These are phyloP conservation scores for Candida ascalaphidarum DNA, from an alignment of 805 yeast species.

Conservation along the genomic window DNA sequence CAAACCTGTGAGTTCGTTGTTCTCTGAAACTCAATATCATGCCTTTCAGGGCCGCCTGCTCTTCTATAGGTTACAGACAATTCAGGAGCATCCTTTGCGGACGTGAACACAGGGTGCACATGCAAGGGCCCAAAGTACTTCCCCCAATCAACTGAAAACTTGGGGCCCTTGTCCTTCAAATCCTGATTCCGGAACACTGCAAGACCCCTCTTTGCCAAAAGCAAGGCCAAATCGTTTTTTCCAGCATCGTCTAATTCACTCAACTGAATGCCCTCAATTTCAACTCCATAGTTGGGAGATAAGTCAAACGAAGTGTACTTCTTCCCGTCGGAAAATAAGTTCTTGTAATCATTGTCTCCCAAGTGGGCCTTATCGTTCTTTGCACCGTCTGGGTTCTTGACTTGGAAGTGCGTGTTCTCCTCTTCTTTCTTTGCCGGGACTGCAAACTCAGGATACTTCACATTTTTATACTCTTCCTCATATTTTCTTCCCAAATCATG, in stretches of 20 bases:
- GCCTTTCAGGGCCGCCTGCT: too few species aligned
- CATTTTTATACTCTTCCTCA: constrained; percentile 5
- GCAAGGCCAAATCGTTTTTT: constrained; percentile 21
- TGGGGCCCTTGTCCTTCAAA: constrained; percentile 20
- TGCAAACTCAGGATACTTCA: constrained; percentile 16
- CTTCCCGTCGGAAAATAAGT: constrained; percentile 8
- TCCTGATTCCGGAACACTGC: constrained; percentile 23
- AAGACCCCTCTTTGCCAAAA: constrained; percentile 21
- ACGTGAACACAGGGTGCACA: constrained; percentile 11
- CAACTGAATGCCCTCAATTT: constrained; percentile 21
- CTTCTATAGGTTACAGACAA: constrained; percentile 7
- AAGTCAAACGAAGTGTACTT: constrained; percentile 9
- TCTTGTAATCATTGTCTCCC: constrained; percentile 12
- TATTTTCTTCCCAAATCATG: too few species aligned
- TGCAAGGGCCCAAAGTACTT: constrained; percentile 22
- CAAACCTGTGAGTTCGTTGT: constrained; percentile 6
- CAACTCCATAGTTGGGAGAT: constrained; percentile 20
- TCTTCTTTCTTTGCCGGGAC: constrained; percentile 9
- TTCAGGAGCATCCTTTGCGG: constrained; percentile 10
- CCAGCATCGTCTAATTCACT: constrained; percentile 18
- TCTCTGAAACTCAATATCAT: constrained; percentile 6
- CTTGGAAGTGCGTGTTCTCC: constrained; percentile 11
- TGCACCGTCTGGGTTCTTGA: constrained; percentile 11
- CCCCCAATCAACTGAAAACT: constrained; percentile 21
- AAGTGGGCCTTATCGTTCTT: constrained; percentile 17